Evolutionary conservation across 2,329 filamentous ascomycete species (phyloP).

Genomic region (Aspergillus sclerotialis): DNA sequence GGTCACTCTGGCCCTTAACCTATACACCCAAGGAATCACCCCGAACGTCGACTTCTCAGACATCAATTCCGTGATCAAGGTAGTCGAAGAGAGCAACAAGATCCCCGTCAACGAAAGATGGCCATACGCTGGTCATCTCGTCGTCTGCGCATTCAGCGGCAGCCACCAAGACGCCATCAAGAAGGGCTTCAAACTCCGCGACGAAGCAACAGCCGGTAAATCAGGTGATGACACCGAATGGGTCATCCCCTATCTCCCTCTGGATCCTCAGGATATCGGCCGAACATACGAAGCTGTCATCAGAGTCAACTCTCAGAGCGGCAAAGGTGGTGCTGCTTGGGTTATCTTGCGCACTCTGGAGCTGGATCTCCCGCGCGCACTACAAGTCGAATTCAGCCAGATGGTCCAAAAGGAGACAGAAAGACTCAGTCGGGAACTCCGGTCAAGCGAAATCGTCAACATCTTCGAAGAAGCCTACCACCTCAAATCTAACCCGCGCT

Average conservation of each 20-base stretch:
- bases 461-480: slow-evolving; percentile 89
- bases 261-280: slow-evolving; percentile 89
- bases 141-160: slow-evolving; percentile 87
- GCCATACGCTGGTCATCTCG: slow-evolving; percentile 83
- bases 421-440: slow-evolving; percentile 71
- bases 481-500: slow-evolving; percentile 73
- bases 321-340: slow-evolving; percentile 92
- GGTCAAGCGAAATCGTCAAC: slow-evolving; percentile 72
- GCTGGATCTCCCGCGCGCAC: slow-evolving; percentile 83
- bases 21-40: slow-evolving; percentile 87
- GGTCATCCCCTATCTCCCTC: slow-evolving; percentile 84
- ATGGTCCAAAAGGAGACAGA: slow-evolving; percentile 81
- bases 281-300: slow-evolving; percentile 98
- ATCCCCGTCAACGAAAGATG: slow-evolving; percentile 85
- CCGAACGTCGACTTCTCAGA: slow-evolving; percentile 88
- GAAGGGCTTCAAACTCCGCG: slow-evolving; percentile 67
- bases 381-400: slow-evolving; percentile 85
- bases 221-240: slow-evolving; percentile 61
- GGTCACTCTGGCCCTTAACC: slow-evolving; percentile 83
- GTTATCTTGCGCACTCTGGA: slow-evolving; percentile 83
- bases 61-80: slow-evolving; percentile 74
- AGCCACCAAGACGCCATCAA: slow-evolving; percentile 96
- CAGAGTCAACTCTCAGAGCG: slow-evolving; percentile 92
- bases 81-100: slow-evolving; percentile 89
- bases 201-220: slow-evolving; percentile 52